These are phyloP conservation scores for Pythium chondricola DNA, from an alignment of 352 stramenopile species.

Conservation along the genomic window DNA sequence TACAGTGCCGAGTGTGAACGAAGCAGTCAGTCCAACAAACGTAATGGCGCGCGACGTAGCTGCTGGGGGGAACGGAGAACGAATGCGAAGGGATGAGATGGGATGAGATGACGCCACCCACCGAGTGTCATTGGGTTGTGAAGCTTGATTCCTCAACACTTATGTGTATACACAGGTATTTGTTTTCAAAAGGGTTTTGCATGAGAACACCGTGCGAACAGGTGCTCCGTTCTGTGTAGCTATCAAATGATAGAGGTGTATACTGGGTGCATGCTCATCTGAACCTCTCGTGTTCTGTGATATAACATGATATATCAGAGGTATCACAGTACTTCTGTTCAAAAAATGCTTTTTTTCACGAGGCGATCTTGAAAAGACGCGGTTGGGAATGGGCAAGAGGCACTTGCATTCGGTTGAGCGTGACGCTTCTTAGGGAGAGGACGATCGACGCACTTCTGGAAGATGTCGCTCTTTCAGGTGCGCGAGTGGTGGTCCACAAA, in stretches of 20 bases:
- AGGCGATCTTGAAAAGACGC: slow-evolving; percentile 14
- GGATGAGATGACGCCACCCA: slow-evolving; percentile 15
- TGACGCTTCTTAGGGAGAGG: background rate
- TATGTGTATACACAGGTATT: background rate
- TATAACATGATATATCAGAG: background rate
- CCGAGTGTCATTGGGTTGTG: slow-evolving; percentile 5
- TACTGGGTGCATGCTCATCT: slow-evolving; percentile 1
- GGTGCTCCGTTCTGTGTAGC: too few species aligned
- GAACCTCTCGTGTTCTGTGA: slow-evolving; percentile 9
- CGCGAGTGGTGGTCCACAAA: slow-evolving; percentile 85
- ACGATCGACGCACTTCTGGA: background rate
- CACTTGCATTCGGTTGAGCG: background rate
- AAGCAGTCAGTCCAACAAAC: too few species aligned
- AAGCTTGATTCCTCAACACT: too few species aligned
- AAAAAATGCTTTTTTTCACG: slow-evolving; percentile 9
- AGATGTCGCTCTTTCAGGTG: slow-evolving; percentile 89
- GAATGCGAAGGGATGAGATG: background rate
- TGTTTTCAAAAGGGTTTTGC: background rate
- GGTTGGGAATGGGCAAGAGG: background rate
- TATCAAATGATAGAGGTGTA: too few species aligned
- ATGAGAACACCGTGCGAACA: too few species aligned
- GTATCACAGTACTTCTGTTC: background rate
- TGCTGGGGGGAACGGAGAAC: background rate
- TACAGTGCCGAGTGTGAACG: too few species aligned
- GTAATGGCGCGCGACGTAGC: too few species aligned